These are phyloP conservation scores for Eruca vesicaria DNA, from an alignment of 441 rosid genomes.

Conservation along the genomic window DNA sequence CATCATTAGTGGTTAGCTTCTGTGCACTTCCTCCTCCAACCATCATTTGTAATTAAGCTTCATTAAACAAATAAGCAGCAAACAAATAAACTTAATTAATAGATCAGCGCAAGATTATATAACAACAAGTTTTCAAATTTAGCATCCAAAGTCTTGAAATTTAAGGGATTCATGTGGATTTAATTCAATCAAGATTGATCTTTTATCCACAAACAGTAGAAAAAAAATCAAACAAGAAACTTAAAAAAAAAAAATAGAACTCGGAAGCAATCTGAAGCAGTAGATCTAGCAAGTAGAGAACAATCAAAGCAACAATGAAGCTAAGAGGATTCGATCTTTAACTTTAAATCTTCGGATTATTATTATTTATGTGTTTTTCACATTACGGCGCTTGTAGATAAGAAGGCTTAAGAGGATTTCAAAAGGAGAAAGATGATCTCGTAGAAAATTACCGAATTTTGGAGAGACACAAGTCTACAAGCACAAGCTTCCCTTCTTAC, in stretches of 20 bases:
- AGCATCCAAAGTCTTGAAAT: constrained; percentile 50
- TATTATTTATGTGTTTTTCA: neutral
- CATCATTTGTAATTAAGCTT: constrained; percentile 68
- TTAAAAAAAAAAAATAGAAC: constrained; percentile 25
- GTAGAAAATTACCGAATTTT: constrained; percentile 29
- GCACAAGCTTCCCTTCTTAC: constrained; percentile 36
- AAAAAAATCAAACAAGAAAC: constrained; percentile 13
- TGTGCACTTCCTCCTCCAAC: constrained; percentile 57
- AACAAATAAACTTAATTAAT: constrained; percentile 24
- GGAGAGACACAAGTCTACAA: constrained; percentile 25
- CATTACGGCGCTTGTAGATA: constrained; percentile 32
- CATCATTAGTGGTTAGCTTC: constrained; percentile 93
- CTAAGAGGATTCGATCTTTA: constrained; percentile 34
- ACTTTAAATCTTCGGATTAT: constrained; percentile 24
- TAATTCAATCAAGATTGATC: constrained; percentile 48
- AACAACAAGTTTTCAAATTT: constrained; percentile 7
- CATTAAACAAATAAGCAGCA: constrained; percentile 31
- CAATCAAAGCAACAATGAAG: constrained; percentile 28
- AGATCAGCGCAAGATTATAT: constrained; percentile 17
- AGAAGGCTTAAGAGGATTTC: neutral
- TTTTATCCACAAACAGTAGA: constrained; percentile 38
- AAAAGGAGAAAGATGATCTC: constrained; percentile 16
- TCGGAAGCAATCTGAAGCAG: constrained; percentile 27
- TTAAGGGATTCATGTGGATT: constrained; percentile 56
- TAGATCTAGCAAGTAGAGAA: constrained; percentile 48